Evolutionary conservation across 371 early-diverging fungal genomes (phyloP).

Genomic region (Mortierella sp.): DNA sequence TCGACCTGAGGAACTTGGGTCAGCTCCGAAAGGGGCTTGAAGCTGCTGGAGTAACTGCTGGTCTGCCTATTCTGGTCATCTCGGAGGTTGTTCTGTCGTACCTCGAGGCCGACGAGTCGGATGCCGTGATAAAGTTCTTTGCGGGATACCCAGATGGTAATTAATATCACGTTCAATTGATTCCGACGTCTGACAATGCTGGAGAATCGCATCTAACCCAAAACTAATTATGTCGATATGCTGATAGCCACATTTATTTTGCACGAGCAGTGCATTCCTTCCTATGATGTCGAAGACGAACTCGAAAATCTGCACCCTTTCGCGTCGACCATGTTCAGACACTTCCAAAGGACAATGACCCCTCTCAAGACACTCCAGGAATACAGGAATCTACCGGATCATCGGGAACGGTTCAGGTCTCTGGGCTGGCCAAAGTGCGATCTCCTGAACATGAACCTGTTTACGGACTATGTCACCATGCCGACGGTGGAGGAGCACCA

Average conservation of each 20-base stretch:
- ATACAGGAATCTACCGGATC: constrained; percentile 40
- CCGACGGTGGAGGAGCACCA: constrained; percentile 33
- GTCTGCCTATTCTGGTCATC: constrained; percentile 44
- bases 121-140: constrained; percentile 46
- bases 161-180: background rate
- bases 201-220: background rate
- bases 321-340: constrained; percentile 45
- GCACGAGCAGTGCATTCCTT: constrained; percentile 54
- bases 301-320: constrained; percentile 45
- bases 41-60: constrained; percentile 18
- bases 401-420: constrained; percentile 31
- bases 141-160: constrained; percentile 44
- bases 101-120: constrained; percentile 45
- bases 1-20: constrained; percentile 42
- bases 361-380: constrained; percentile 44
- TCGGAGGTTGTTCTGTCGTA: constrained; percentile 54
- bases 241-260: constrained; percentile 43
- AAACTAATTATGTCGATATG: background rate
- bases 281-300: constrained; percentile 30
- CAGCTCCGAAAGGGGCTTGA: constrained; percentile 24
- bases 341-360: constrained; percentile 54
- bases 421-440: constrained; percentile 46
- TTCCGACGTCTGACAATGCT: too few species aligned
- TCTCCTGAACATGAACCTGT: constrained; percentile 49
- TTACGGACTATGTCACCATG: constrained; percentile 34